Conservation (phyloP, 2,329 filamentous ascomycete genomes). For the Pyrenochaeta sp. region DNA sequence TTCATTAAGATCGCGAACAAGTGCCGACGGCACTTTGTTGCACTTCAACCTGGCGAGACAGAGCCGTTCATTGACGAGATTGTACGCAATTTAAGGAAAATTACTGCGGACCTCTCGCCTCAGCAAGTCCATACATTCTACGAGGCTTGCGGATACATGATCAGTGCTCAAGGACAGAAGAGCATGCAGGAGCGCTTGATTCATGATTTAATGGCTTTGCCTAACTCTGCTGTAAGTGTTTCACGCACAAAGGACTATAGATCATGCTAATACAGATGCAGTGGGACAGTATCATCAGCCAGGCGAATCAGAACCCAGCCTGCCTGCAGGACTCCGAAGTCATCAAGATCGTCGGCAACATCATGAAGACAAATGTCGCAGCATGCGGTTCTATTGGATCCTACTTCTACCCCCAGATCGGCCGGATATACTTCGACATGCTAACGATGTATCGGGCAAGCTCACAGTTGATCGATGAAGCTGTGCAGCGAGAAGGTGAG, state of each 20-base stretch:
- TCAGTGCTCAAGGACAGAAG: constrained; percentile 95
- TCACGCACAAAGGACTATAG: not conserved
- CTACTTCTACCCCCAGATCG: constrained; percentile 98
- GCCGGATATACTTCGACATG: constrained; percentile 98
- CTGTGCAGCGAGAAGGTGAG: constrained; percentile 83
- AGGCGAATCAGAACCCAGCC: constrained; percentile 83
- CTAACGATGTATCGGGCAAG: constrained; percentile 98
- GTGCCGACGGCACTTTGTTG: constrained; percentile 96
- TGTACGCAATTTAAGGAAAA: constrained; percentile 92
- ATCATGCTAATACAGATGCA: constrained; percentile 30
- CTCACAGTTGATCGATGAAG: constrained; percentile 94
- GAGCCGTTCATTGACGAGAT: constrained; percentile 99
- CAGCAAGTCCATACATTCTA: constrained; percentile 99
- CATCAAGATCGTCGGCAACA: constrained; percentile 98
- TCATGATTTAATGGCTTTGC: constrained; percentile 89
- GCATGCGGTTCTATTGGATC: constrained; percentile 95
- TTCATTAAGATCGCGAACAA: constrained; percentile 99
- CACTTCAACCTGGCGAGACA: constrained; percentile 89
- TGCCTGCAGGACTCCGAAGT: constrained; percentile 92
- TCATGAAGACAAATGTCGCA: constrained; percentile 99
- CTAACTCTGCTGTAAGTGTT: constrained; percentile 74
- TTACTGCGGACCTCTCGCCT: constrained; percentile 91
- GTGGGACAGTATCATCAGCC: constrained; percentile 94
- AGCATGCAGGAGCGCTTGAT: constrained; percentile 91
- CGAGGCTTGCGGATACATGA: constrained; percentile 99